phyloP scores from a whole-genome alignment of 306 rosid species.

The Dalbergia cultrata region DNA sequence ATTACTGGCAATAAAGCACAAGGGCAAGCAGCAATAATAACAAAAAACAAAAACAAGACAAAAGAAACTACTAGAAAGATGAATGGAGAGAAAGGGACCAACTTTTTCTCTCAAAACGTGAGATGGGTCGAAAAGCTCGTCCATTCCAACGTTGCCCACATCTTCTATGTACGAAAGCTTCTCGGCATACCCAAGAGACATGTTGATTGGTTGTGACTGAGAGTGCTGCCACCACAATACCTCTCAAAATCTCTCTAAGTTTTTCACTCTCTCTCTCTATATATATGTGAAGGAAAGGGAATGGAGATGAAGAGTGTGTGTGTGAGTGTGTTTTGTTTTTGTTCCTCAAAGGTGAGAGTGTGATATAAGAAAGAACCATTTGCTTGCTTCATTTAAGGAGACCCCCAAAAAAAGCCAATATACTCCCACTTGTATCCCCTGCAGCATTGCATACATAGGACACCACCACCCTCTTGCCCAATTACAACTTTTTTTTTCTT shows the following conservation, averaged over 20 bases:
- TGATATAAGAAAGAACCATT: neutral
- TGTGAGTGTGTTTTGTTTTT: neutral
- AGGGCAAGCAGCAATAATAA: constrained; percentile 35
- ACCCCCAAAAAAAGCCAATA: constrained; percentile 52
- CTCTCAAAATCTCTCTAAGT: constrained; percentile 34
- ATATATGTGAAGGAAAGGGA: constrained; percentile 30
- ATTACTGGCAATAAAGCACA: constrained; percentile 22
- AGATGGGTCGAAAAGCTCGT: constrained; percentile 83
- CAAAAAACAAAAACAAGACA: neutral
- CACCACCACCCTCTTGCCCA: no score
- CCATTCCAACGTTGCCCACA: constrained; percentile 96
- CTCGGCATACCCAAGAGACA: constrained; percentile 98
- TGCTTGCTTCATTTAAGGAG: constrained; percentile 49
- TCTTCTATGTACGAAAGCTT: constrained; percentile 97
- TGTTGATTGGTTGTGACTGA: constrained; percentile 50
- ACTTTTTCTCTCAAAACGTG: constrained; percentile 82
- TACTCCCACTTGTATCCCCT: neutral
- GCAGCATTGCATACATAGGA: no score
- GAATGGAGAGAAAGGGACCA: constrained; percentile 40
- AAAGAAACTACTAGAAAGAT: constrained; percentile 11
- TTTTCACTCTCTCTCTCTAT: constrained; percentile 19
- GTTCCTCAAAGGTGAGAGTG: constrained; percentile 18
- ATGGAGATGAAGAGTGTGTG: constrained; percentile 41
- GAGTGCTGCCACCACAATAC: constrained; percentile 8
- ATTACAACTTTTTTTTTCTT: no score